A percentile compares a stretch with the other conserved stretches of the same genome.
These are phyloP conservation scores for Calonectria pteridis DNA, from an alignment of 2,329 filamentous ascomycete species.

Conservation along the genomic window DNA sequence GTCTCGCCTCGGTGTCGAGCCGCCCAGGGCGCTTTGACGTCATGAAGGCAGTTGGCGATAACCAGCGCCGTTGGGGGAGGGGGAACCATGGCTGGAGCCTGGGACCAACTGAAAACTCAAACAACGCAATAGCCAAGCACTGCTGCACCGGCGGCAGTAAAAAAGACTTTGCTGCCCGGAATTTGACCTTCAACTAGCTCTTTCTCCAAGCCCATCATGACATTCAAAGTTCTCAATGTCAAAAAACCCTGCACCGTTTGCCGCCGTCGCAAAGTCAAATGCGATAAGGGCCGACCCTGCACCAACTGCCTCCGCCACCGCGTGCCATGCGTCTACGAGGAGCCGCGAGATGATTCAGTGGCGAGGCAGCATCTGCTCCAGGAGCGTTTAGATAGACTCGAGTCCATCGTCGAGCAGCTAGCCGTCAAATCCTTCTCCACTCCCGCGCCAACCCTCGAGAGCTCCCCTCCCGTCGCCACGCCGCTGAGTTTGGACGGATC, in stretches of 20 bases:
- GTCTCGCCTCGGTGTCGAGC: neutral
- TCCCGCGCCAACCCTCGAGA: neutral
- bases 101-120: neutral
- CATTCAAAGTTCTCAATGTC: slow-evolving; percentile 12
- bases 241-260: slow-evolving; percentile 7
- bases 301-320: slow-evolving; percentile 1
- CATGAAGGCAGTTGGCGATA: neutral
- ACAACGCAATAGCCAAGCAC: neutral
- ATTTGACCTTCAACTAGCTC: neutral
- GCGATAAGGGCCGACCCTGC: slow-evolving; percentile 2
- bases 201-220: neutral
- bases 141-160: neutral
- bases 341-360: neutral
- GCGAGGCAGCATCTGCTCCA: neutral
- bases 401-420: neutral
- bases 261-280: slow-evolving; percentile 11
- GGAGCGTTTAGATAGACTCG: neutral
- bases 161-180: neutral
- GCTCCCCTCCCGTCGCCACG: neutral
- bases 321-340: neutral
- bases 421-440: neutral
- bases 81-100: neutral
- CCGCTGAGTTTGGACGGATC: neutral
- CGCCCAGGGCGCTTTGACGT: neutral
- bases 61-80: neutral